Base-by-base conservation (phyloP, 345 rosid species). In the Gossypium bickii region DNA sequence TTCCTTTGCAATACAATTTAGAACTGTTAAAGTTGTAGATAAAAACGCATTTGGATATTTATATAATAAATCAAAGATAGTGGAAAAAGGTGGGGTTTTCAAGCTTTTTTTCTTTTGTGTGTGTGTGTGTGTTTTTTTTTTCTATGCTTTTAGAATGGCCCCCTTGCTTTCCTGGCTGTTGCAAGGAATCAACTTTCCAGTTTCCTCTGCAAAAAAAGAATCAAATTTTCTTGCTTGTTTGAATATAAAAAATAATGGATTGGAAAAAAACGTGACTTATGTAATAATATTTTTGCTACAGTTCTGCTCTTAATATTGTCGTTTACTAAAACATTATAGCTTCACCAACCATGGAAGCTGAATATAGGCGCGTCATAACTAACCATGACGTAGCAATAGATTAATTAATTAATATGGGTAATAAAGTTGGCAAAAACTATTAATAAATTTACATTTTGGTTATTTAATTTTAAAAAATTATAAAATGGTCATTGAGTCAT, bases 101-200 rank as follows among this genome's bases (percentile, higher is more conserved):
- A 17, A 63, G 22, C 10, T n/a, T 53, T 7, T n/a, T 53, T 53
- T 53, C 12, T 45, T 45, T 10, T 45, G 2, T 45, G 10, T 45
- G 12, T 45, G 2, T 6, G 47, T 6, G 47, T 8, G 5, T 16
- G 0, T 17, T 0, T 53, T 9, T 17, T 58, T 22, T 9, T 22
- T 22, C 16, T 44, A n/a, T 9, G 25, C 48, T 24, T 49, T 67
- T 56, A 22, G 20, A 48, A 47, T 16, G 70, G 41, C 20, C n/a
- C 49, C 15, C 13, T 15, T 45, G 5, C 8, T 80, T 77, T 74
- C 66, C 65, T 25, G 7, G 76, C 27, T 52, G 38, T 77, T 75
- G 17, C 79, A 49, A 55, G 70, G 78, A 75, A 68, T 55, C 72
- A 59, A 59, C 72, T 72, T 16, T 22, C 65, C 16, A 48, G 53